These are phyloP conservation scores for Raphanus sativus DNA, from an alignment of 345 rosid species.

Conservation along the genomic window DNA sequence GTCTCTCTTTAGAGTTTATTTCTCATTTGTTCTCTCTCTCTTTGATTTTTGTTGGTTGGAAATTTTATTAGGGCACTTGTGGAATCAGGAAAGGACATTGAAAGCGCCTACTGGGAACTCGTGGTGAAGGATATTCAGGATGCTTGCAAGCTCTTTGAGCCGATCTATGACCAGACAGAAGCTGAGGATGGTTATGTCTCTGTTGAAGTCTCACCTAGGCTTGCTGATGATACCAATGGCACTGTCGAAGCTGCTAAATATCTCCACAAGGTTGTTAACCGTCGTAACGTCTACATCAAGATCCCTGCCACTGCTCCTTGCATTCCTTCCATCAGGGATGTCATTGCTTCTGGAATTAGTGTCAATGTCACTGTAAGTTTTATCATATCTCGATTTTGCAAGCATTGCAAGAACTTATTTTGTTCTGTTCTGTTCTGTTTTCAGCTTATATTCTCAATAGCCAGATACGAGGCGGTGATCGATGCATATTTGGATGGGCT, in stretches of 20 bases:
- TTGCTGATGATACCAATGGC: constrained; percentile 85
- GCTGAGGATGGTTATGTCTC: constrained; percentile 96
- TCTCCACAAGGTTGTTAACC: constrained; percentile 81
- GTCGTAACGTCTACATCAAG: constrained; percentile 90
- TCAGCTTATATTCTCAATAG: constrained; percentile 92
- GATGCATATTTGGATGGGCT: constrained; percentile 99
- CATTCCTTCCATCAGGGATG: constrained; percentile 88
- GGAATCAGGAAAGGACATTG: constrained; percentile 86
- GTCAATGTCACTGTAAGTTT: constrained; percentile 88
- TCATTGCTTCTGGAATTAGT: constrained; percentile 80
- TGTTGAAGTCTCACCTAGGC: constrained; percentile 95
- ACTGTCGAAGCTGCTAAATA: constrained; percentile 89
- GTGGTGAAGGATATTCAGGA: constrained; percentile 97
- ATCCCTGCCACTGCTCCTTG: constrained; percentile 97
- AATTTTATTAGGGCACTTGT: constrained; percentile 62
- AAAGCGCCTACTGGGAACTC: constrained; percentile 93
- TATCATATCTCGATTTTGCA: too few species aligned
- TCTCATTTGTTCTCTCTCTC: too few species aligned
- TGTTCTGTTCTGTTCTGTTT: constrained; percentile 5
- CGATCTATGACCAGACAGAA: constrained; percentile 85
- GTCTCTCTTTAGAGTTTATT: neutral
- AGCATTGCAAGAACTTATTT: too few species aligned
- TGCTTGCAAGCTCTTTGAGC: constrained; percentile 95
- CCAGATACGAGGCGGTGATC: constrained; percentile 89
- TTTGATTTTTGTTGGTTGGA: constrained; percentile 2